phyloP scores from a whole-genome alignment of 495 filamentous ascomycete genomes.

The Xylaria sp. region DNA sequence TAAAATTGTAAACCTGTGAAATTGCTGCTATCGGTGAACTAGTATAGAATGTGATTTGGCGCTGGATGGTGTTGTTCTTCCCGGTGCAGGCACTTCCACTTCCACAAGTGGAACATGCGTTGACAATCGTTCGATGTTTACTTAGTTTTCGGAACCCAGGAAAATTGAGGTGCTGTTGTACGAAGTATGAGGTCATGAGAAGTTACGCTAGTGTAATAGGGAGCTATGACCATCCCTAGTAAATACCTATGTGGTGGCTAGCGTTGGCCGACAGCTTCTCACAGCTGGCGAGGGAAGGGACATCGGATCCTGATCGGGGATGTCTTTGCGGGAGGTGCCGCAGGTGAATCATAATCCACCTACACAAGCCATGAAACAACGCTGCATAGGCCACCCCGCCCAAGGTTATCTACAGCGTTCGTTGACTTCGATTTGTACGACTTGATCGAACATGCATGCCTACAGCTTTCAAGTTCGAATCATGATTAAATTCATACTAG shows the following conservation, averaged over 20 bases:
- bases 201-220: too few relatives aligned
- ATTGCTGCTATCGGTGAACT: background rate
- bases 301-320: background rate
- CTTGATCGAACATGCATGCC: too few relatives aligned
- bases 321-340: conserved; percentile 8
- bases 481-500: too few relatives aligned
- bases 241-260: background rate
- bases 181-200: conserved; percentile 19
- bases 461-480: too few relatives aligned
- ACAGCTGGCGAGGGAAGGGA: background rate
- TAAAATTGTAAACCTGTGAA: too few relatives aligned
- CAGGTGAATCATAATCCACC: background rate
- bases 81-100: conserved; percentile 1
- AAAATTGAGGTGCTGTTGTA: conserved; percentile 8
- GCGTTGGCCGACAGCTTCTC: background rate
- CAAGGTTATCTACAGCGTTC: too few relatives aligned
- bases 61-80: conserved; percentile 9
- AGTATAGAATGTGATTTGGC: conserved; percentile 11
- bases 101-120: conserved; percentile 23
- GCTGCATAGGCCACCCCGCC: too few relatives aligned
- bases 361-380: too few relatives aligned
- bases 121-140: conserved; percentile 28
- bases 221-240: conserved; percentile 17
- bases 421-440: too few relatives aligned
- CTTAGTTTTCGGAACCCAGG: conserved; percentile 3